Evolutionary conservation across 148 eudicot genomes (phyloP), one percentile per base, ranked within the genome.

Genomic region (Vaccinium myrtillus): DNA sequence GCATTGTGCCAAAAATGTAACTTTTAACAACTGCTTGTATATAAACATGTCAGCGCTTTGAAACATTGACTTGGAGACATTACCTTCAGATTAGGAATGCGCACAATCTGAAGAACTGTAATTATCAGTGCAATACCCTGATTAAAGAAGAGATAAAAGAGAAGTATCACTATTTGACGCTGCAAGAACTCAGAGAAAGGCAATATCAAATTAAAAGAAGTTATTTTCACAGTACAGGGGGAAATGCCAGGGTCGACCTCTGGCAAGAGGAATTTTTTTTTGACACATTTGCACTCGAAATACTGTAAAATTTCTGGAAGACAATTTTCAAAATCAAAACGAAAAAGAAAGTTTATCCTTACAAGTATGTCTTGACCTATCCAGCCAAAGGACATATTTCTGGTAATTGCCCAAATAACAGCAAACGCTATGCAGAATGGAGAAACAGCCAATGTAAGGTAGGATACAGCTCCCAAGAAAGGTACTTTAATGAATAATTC

Each of bases 321-420:
- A 80, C n/a, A 80, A 56, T 8, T 53, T 23, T 32, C 9, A 80
- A 78, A 27, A 54, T 51, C 56, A 58, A 59, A 32, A 27, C 15
- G 59, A 5, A 58, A 59, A 25, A 36, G 49, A 23, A 50, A 50
- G 11, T 12, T 9, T 4, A 46, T 89, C 80, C 94, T 93, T 91
- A 95, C 98, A 86, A 95, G 98, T 89, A 95, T 85, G 88, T 95
- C 98, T 88, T 95, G 98, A 81, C 98, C 98, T 51, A 95, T 93
- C 98, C 98, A 95, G 82, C 91, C 98, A 88, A 92, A 88, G 79
- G 87, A 85, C 65, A 23, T 78, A 83, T 90, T 25, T 53, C 97
- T 89, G 82, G 90, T 87, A 49, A 93, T 91, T 54, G 93, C 98
- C 98, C 98, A 95, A 58, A 93, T 49, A 73, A 81, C 89, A 18